These are phyloP conservation scores for Betula pendula DNA, from an alignment of 306 rosid genomes.

Conservation along the genomic window DNA sequence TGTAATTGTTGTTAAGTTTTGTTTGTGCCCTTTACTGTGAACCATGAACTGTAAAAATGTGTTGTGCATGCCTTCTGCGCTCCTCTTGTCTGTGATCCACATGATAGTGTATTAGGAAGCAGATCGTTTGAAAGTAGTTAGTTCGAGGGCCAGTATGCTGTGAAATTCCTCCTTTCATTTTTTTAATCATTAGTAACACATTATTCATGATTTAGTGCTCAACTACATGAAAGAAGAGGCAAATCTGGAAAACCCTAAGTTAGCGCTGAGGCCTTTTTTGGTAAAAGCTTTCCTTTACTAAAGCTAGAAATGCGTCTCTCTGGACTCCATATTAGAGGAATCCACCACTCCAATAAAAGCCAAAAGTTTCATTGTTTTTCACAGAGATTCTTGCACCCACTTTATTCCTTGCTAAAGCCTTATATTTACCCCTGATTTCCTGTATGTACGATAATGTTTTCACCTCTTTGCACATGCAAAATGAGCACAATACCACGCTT, in stretches of 20 bases:
- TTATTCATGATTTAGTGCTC: conserved; percentile 31
- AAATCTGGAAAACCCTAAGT: conserved; percentile 17
- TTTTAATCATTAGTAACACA: conserved; percentile 28
- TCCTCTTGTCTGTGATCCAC: not conserved
- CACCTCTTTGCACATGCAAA: conserved; percentile 40
- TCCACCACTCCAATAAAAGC: conserved; percentile 50
- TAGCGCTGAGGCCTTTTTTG: conserved; percentile 32
- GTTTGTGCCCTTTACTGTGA: not conserved
- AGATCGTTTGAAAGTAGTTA: conserved; percentile 15
- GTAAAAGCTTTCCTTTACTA: conserved; percentile 39
- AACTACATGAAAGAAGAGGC: conserved; percentile 22
- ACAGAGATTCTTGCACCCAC: conserved; percentile 51
- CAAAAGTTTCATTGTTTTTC: conserved; percentile 40
- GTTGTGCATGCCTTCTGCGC: not conserved
- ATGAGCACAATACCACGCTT: conserved; percentile 35
- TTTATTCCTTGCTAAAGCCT: conserved; percentile 56
- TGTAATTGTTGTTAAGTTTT: not conserved
- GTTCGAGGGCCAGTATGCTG: conserved; percentile 44
- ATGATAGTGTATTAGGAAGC: conserved; percentile 2
- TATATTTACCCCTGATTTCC: conserved; percentile 29
- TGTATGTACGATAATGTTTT: conserved; percentile 31
- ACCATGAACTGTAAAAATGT: no score
- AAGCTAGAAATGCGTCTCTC: conserved; percentile 30
- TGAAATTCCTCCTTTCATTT: conserved; percentile 29
- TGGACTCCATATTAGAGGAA: conserved; percentile 44